A percentile compares a stretch with the other conserved stretches of the same genome.
phyloP scores from a whole-genome alignment of 805 yeast species.

The Wickerhamiella slavikovae region DNA sequence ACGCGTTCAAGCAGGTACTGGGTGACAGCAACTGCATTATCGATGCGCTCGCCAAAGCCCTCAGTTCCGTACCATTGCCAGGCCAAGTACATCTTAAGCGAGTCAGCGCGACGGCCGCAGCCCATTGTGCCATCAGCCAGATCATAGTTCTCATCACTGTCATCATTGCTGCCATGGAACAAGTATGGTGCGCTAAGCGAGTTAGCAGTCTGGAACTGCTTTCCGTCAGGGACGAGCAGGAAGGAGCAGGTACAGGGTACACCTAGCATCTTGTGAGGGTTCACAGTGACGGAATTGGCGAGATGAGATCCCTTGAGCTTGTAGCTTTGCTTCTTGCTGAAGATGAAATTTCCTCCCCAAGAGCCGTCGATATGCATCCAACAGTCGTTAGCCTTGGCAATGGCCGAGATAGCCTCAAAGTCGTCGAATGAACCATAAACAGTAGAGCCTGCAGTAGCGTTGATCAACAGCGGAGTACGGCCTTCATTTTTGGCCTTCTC shows the following conservation, averaged over 20 bases:
- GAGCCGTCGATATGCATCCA: constrained; percentile 84
- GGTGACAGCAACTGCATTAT: constrained; percentile 50
- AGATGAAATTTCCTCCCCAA: constrained; percentile 76
- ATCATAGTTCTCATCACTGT: constrained; percentile 39
- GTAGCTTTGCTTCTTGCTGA: constrained; percentile 27
- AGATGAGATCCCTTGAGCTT: constrained; percentile 37
- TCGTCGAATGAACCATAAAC: constrained; percentile 73
- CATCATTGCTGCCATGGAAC: constrained; percentile 47
- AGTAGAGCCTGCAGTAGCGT: constrained; percentile 78
- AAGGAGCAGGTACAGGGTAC: constrained; percentile 54
- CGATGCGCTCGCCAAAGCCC: constrained; percentile 47
- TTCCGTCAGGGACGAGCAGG: constrained; percentile 46
- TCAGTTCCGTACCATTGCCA: constrained; percentile 60
- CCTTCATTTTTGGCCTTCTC: constrained; percentile 28
- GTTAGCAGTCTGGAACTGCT: constrained; percentile 47
- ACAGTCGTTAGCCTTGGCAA: constrained; percentile 32
- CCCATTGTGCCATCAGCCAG: constrained; percentile 86
- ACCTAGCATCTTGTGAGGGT: constrained; percentile 82
- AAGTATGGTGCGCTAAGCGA: constrained; percentile 63
- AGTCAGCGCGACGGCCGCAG: constrained; percentile 72
- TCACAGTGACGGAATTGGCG: constrained; percentile 60
- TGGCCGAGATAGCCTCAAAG: constrained; percentile 29
- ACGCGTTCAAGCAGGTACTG: constrained; percentile 36
- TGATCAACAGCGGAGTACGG: constrained; percentile 49
- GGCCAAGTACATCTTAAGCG: constrained; percentile 54